Percentiles rank a stretch among this genome's conserved stretches.
phyloP scores from a whole-genome alignment of 306 rosid genomes.

The Carpinus fangiana region DNA sequence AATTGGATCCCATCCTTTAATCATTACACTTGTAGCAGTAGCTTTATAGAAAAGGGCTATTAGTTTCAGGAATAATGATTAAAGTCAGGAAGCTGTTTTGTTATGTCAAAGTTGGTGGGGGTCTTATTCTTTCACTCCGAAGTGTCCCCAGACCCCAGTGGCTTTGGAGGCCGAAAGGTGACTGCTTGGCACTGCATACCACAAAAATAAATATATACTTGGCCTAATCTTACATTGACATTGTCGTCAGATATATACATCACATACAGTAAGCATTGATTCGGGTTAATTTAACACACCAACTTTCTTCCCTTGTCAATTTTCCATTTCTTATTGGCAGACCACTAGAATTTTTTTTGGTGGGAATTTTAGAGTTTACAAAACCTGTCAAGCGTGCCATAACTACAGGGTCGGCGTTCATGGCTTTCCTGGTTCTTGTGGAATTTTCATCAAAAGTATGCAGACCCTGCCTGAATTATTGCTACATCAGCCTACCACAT shows the following conservation, averaged over 20 bases:
- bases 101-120: slow-evolving; percentile 36
- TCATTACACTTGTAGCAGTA: slow-evolving; percentile 27
- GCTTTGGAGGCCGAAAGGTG: slow-evolving; percentile 12
- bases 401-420: background rate
- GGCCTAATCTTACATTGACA: background rate
- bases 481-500: background rate
- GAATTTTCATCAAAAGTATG: background rate
- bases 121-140: slow-evolving; percentile 11
- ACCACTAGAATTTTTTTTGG: too few species aligned
- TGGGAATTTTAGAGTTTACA: too few species aligned
- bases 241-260: background rate
- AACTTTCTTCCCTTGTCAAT: background rate
- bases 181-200: slow-evolving; percentile 10
- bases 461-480: background rate
- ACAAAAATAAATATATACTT: slow-evolving; percentile 7
- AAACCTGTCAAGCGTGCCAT: too few species aligned
- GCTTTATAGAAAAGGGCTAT: slow-evolving; percentile 23
- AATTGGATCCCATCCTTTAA: slow-evolving; percentile 27
- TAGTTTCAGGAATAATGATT: slow-evolving; percentile 40
- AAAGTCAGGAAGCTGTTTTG: slow-evolving; percentile 32
- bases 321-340: background rate
- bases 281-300: too few species aligned
- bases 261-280: background rate
- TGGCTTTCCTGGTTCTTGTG: background rate
- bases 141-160: slow-evolving; percentile 22